Evolutionary conservation across 345 rosid genomes (phyloP).

Genomic region (Eucalyptus regnans): DNA sequence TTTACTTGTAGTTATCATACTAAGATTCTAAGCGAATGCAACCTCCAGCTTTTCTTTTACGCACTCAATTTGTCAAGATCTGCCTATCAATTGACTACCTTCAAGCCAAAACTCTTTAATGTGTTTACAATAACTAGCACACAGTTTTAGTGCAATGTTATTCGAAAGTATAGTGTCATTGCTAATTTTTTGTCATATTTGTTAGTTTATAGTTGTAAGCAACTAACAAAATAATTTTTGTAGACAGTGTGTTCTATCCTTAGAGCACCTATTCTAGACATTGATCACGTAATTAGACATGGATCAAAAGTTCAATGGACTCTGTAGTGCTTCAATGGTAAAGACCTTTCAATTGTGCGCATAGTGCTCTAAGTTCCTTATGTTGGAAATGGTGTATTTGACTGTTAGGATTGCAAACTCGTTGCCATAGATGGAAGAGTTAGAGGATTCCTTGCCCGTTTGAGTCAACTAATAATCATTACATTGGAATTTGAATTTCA

Average conservation of each 20-base stretch:
- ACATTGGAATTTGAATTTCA: too few relatives aligned
- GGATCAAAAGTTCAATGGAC: slow-evolving; percentile 61
- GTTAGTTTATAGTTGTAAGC: background rate
- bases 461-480: too few relatives aligned
- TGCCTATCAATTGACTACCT: background rate
- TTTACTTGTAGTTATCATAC: background rate
- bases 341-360: background rate
- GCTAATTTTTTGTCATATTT: background rate
- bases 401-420: fast-evolving
- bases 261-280: slow-evolving; percentile 53
- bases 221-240: background rate
- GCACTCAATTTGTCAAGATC: slow-evolving; percentile 77
- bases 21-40: too few relatives aligned
- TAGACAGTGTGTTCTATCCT: slow-evolving; percentile 77
- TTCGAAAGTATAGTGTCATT: slow-evolving; percentile 34
- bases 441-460: too few relatives aligned
- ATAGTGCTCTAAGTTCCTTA: too few relatives aligned
- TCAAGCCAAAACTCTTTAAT: slow-evolving; percentile 59
- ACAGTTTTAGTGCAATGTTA: slow-evolving; percentile 52
- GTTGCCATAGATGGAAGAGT: too few relatives aligned
- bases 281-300: slow-evolving; percentile 60
- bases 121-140: slow-evolving; percentile 25
- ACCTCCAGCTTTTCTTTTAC: slow-evolving; percentile 47
- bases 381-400: too few relatives aligned
- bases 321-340: slow-evolving; percentile 7